Evolutionary conservation across 2,329 filamentous ascomycete genomes (phyloP), one percentile per base, ranked within the genome.

Genomic region (Berkeleyomyces rouxiae): DNA sequence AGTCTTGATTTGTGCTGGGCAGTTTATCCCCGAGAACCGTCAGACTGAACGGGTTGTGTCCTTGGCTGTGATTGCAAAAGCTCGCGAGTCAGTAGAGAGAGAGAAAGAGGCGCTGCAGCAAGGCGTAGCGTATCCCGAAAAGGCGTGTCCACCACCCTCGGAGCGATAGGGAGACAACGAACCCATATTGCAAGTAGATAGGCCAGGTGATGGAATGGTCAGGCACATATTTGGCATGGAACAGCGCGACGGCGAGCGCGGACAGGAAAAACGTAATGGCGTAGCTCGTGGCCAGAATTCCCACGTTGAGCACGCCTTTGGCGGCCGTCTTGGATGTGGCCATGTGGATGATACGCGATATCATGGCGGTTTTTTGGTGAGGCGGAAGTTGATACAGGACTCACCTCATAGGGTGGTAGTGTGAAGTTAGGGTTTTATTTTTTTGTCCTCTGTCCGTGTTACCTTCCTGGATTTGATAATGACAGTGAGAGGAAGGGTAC

Each of bases 1-100:
- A 99, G 58, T 85, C 80, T 71, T 96, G 92, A 57, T 82, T 78
- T 16, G 82, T 77, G 67, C 86, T 82, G 66, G 93, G 75, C 57
- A 81, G 77, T 13, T 75, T 71, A 1, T 66, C 66, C n/a, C 72
- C 69, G 40, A 83, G 73, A 36, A 75, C 72, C 10, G 76, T 71
- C 58, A 82, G 69, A 63, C 77, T 80, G 66, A 78, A 83, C 0
- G 81, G 81, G 64, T 82, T 76, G n/a, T 70, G 65, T 5, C 76
- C 77, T 65, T 76, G 75, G 55, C 78, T 81, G 63, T 33, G 40
- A 4, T 23, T 23, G 23, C 23, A 23, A 23, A 23, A 39, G 9
- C 11, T 33, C 4, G 53, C 44, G 51, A 63, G 58, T 33, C 13
- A 16, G 10, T 7, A 55, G 7, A 40, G 36, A 55, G 33, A 61